Evolutionary conservation across 371 early-diverging fungal species (phyloP).

Genomic region (Globomyces sp.): DNA sequence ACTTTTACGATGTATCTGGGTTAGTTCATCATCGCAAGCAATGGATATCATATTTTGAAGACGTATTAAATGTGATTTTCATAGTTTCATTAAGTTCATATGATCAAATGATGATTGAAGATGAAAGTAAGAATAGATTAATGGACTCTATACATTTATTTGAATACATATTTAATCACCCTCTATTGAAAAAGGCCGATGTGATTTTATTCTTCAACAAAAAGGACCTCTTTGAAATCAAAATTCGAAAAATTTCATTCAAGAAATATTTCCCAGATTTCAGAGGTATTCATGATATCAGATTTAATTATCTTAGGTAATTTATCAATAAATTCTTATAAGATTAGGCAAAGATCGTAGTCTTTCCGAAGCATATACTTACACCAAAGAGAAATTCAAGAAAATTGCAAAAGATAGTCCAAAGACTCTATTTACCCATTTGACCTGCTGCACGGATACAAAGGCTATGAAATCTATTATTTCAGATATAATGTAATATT

Average conservation of each 20-base stretch:
- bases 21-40: slow-evolving; percentile 26
- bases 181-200: slow-evolving; percentile 31
- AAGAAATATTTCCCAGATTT: slow-evolving; percentile 14
- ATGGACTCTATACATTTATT: slow-evolving; percentile 70
- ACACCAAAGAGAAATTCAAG: no score
- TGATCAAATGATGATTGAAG: slow-evolving; percentile 79
- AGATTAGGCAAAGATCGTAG: no score
- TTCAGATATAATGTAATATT: no score
- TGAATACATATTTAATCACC: slow-evolving; percentile 66
- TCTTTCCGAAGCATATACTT: no score
- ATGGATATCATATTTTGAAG: slow-evolving; percentile 39
- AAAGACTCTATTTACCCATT: no score
- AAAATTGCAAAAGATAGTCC: no score
- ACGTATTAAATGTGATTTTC: slow-evolving; percentile 58
- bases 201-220: slow-evolving; percentile 68
- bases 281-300: slow-evolving; percentile 19
- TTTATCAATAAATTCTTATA: no score
- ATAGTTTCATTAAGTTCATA: slow-evolving; percentile 75
- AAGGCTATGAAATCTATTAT: no score
- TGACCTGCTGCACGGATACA: no score
- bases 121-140: slow-evolving; percentile 67
- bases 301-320: neutral
- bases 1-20: slow-evolving; percentile 35
- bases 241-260: slow-evolving; percentile 17
- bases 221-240: slow-evolving; percentile 60